phyloP scores from a whole-genome alignment of 164 flowering plant species.

The Buxus sempervirens region DNA sequence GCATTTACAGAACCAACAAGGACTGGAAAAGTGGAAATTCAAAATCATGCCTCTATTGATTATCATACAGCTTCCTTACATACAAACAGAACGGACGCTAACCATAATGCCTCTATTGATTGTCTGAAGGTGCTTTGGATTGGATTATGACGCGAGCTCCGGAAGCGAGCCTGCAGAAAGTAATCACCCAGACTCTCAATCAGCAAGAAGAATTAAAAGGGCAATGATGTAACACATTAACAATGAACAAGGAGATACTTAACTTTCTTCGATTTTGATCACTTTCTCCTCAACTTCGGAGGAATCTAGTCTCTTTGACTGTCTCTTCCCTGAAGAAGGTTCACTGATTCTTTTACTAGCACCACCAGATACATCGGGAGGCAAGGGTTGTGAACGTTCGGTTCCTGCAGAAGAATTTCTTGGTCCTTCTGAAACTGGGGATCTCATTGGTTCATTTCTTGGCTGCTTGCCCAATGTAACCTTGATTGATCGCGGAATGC shows the following conservation, averaged over 20 bases:
- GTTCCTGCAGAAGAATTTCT: slow-evolving; percentile 58
- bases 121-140: slow-evolving; percentile 42
- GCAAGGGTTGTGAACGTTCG: slow-evolving; percentile 23
- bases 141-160: slow-evolving; percentile 98
- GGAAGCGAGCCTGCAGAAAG: slow-evolving; percentile 83
- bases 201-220: not conserved
- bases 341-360: slow-evolving; percentile 58
- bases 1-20: no score
- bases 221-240: not conserved
- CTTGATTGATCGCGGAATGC: slow-evolving; percentile 73
- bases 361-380: slow-evolving; percentile 35
- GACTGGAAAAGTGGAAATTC: no score
- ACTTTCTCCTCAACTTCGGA: slow-evolving; percentile 59
- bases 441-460: slow-evolving; percentile 62
- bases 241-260: slow-evolving; percentile 27
- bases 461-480: slow-evolving; percentile 63
- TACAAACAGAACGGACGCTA: no score
- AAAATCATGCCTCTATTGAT: no score
- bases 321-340: slow-evolving; percentile 31
- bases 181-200: slow-evolving; percentile 20
- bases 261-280: slow-evolving; percentile 92
- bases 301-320: slow-evolving; percentile 50
- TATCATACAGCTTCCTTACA: no score
- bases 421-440: slow-evolving; percentile 71
- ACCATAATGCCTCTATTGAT: no score